Evolutionary conservation across 345 rosid genomes (phyloP), one percentile per base, ranked within the genome.

Genomic region (Trapa bicornis): DNA sequence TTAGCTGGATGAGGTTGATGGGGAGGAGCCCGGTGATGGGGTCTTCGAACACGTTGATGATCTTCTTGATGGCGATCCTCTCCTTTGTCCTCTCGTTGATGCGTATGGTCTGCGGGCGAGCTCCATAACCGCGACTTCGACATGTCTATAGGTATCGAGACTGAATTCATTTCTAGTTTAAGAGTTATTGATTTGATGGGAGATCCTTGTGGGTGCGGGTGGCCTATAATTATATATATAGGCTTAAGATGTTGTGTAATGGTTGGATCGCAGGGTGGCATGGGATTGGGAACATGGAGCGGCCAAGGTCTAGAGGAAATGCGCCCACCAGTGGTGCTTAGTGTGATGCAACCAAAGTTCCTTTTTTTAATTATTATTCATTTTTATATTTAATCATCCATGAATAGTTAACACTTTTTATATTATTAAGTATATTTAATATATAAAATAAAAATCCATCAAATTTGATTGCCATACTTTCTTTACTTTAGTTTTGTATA

Each of bases 41-140:
- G 33, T 16, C 1, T 33, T 17, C 60, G 10, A 54, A 54, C 60
- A 54, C 33, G 29, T 54, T 3, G 60, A 7, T 5, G 33, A 54
- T 54, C 33, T 54, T 54, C 60, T 54, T 54, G 33, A 54, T 54
- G 29, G 60, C 60, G 35, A 54, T 33, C 60, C 2, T 54, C 60
- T 54, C 60, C 33, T 11, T 11, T 2, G 33, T 16, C 60, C 22
- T 54, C 60, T 6, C 33, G 17, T 54, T 29, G 17, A 54, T 2
- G 7, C 60, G 33, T 54, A 54, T 13, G 60, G 22, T 54, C 60
- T 80, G 87, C 77, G 60, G 68, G 87, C 61, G 83, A 89, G 75
- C 85, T 89, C 73, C 72, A 67, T 38, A 73, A 72, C 47, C 89
- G 72, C 2, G 94, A 94, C 61, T 84, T 81, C 35, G 82, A 89